Percentiles rank a stretch among this genome's conserved stretches.
phyloP scores from a whole-genome alignment of 805 yeast genomes.

The Saccharomyces kudriavzevii region DNA sequence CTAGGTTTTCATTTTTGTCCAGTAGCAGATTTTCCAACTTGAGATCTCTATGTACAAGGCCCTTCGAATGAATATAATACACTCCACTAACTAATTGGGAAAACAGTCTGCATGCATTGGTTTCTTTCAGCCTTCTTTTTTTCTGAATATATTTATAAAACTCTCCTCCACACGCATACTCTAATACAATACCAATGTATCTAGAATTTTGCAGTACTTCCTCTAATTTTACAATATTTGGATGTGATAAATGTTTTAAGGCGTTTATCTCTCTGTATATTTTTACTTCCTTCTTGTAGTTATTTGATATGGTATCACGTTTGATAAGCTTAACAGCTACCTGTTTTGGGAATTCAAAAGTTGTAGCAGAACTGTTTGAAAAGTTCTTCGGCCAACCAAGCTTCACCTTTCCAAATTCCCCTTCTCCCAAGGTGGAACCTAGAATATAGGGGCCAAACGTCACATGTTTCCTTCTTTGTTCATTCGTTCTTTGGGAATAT shows the following conservation, averaged over 20 bases:
- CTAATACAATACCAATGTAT: conserved; percentile 92
- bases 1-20: conserved; percentile 78
- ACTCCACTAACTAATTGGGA: conserved; percentile 94
- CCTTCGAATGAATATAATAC: conserved; percentile 85
- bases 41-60: conserved; percentile 82
- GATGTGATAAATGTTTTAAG: conserved; percentile 76
- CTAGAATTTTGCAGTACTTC: conserved; percentile 91
- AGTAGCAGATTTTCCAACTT: conserved; percentile 81
- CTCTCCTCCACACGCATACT: conserved; percentile 97
- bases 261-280: conserved; percentile 92
- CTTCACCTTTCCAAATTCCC: conserved; percentile 97
- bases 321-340: conserved; percentile 91
- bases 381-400: conserved; percentile 86
- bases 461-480: conserved; percentile 48
- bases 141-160: conserved; percentile 84
- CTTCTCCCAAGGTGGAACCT: conserved; percentile 94
- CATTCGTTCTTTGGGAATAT: not conserved
- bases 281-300: conserved; percentile 76
- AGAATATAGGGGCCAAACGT: conserved; percentile 84
- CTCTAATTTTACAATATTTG: conserved; percentile 85
- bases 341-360: conserved; percentile 47
- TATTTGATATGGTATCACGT: conserved; percentile 78
- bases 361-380: not conserved
- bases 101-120: conserved; percentile 77
- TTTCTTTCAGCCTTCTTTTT: conserved; percentile 79